Evolutionary conservation across 257 asterid species (phyloP), one percentile per base, ranked within the genome.

Genomic region (Cruciata laevipes): DNA sequence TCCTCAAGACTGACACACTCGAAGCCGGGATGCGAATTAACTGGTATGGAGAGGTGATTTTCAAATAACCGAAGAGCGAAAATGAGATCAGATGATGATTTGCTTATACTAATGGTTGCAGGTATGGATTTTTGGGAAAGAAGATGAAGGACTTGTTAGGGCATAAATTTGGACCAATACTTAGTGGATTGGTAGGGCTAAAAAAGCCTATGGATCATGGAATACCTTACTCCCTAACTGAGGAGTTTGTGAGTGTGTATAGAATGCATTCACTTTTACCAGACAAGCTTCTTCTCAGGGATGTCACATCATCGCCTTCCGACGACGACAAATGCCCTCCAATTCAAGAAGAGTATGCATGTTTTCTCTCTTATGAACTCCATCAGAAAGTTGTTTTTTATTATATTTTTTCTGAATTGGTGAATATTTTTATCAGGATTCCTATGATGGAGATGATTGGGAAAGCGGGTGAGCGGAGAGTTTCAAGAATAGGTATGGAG

Each of bases 91-190:
- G 63, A 58, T 58, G 35, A 23, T 13, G 7, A 13, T 20, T 69
- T 42, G n/a, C 27, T 56, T 14, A 13, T 47, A 37, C 8, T 37
- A 37, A 37, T 67, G 49, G 18, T 17, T 47, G 42, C 72, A 72
- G 81, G 77, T 73, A 77, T 73, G 81, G 81, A 0, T 73, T 77
- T n/a, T 52, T 77, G 14, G 78, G 78, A 24, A 77, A 77, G 74
- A 77, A 62, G 66, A n/a, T 77, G 5, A 77, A 73, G 78, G 81
- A 77, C 71, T 38, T 52, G 23, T 23, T 70, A 10, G 78, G 78
- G 8, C 69, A 63, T 5, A 69, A 21, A 60, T 69, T 69, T 73
- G 78, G 81, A 69, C 78, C 75, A 14, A 47, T 69, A 66, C 69
- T 73, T 1, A 73, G 78, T 77, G 81, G 81, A 65, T 53, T 77